These are phyloP conservation scores for Cordia subcordata DNA, from an alignment of 257 asterid species.

Conservation along the genomic window DNA sequence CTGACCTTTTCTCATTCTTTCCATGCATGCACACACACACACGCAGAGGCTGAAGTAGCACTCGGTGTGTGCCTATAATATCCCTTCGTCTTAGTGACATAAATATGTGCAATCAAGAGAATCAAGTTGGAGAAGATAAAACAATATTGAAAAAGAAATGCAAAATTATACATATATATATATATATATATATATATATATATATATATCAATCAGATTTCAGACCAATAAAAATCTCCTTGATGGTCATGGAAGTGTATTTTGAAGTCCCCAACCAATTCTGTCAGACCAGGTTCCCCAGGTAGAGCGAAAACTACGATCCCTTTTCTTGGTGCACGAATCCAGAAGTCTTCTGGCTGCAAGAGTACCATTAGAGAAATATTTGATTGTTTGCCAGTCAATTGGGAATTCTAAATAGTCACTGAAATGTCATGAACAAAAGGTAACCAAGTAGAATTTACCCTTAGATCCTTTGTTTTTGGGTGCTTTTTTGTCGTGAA, in stretches of 20 bases:
- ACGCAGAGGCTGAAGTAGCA: too few relatives aligned
- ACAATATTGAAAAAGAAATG: conserved; percentile 4
- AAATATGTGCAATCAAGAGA: background rate
- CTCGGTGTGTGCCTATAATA: too few relatives aligned
- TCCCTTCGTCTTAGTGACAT: too few relatives aligned
- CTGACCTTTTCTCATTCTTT: too few relatives aligned
- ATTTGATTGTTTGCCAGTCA: background rate
- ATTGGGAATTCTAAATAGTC: background rate
- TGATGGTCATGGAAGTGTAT: conserved; percentile 90
- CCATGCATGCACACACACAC: too few relatives aligned
- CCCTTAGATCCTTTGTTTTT: conserved; percentile 90
- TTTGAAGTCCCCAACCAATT: conserved; percentile 89
- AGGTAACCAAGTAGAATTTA: conserved; percentile 23
- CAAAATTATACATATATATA: too few relatives aligned
- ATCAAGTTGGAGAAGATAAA: background rate
- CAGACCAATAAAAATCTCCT: conserved; percentile 96
- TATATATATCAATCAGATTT: too few relatives aligned
- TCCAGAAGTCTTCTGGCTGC: conserved; percentile 98
- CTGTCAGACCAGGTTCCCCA: conserved; percentile 92
- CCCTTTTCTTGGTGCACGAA: conserved; percentile 81
- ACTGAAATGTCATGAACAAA: background rate
- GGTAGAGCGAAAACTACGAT: conserved; percentile 91
- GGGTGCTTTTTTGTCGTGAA: conserved; percentile 89
- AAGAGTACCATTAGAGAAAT: conserved; percentile 10
- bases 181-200: too few relatives aligned